Evolutionary conservation across 1,139 yeast species (phyloP), one percentile per base, ranked within the genome.

Genomic region (Fermentozyma sake): DNA sequence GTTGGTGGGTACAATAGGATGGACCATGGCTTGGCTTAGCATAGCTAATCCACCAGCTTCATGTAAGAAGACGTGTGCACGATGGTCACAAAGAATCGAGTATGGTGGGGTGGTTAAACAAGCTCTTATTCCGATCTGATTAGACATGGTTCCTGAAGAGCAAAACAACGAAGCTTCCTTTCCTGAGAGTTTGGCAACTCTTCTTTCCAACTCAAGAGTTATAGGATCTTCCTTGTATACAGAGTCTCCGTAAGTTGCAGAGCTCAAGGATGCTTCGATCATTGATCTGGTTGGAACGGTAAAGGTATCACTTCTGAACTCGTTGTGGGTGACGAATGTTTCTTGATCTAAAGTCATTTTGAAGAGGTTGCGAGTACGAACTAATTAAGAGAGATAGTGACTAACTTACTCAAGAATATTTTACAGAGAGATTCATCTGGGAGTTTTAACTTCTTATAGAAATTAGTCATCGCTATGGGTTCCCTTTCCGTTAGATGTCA

Each of bases 261-360:
- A 24, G 7, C 13, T 16, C 16, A 34, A 23, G 20, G 34, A 31
- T 22, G 85, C 79, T 32, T 66, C 64, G 27, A 79, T 51, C 96
- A 89, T 87, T 27, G 76, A 63, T 31, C 67, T 68, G 3, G 95
- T 81, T 19, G 96, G 97, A 8, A 86, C 85, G 7, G 96, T 89
- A 72, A 89, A 87, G 3, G 96, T 89, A 52, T 89, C 97, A 51
- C 91, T 77, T 52, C 91, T 72, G 52, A 82, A 77, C 46, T 76
- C 83, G 45, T 75, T 75, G 46, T 51, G 55, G 16, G 71, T 64
- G 13, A 14, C 9, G 7, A 15, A 22, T 10, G 24, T 22, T 16
- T 22, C 24, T 6, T 22, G 14, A 14, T 22, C 24, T n/a, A n/a
- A n/a, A n/a, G n/a, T n/a, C n/a, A n/a, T n/a, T n/a, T n/a, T n/a